Conservation (phyloP, 345 rosid species). For the Ceriops tagal region DNA sequence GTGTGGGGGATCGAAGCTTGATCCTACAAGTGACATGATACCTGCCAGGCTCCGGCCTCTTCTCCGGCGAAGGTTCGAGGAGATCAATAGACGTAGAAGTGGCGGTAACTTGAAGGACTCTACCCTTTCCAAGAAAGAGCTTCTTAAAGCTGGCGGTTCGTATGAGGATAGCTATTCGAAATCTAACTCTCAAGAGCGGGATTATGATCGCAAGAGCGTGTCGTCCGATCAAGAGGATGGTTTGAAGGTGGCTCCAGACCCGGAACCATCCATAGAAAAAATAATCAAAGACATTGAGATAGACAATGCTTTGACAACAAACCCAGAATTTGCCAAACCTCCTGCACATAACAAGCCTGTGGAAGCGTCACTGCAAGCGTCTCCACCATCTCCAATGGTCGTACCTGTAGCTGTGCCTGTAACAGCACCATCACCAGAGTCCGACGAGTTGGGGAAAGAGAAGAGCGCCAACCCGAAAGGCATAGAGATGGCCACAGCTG, state of each 20-base stretch:
- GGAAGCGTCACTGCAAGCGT: too few relatives aligned
- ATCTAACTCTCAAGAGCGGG: not conserved
- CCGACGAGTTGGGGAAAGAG: not conserved
- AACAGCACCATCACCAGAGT: not conserved
- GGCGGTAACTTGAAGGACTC: not conserved
- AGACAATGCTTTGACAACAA: not conserved
- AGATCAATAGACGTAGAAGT: constrained; percentile 7
- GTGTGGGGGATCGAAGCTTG: constrained; percentile 23
- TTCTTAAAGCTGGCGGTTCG: constrained; percentile 20
- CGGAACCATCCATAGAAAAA: not conserved
- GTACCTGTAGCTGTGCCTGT: not conserved
- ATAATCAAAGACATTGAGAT: not conserved
- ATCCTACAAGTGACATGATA: not conserved
- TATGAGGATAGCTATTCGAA: constrained; percentile 6
- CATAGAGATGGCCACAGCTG: not conserved
- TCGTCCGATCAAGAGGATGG: constrained; percentile 16
- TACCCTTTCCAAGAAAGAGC: constrained; percentile 18
- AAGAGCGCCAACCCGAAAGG: not conserved
- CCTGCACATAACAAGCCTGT: not conserved
- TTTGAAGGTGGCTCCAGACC: constrained; percentile 8
- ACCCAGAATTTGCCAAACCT: not conserved
- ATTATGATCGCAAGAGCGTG: constrained; percentile 6
- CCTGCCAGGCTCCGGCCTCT: constrained; percentile 21
- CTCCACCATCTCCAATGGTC: not conserved
- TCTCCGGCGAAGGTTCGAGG: constrained; percentile 17